A percentile compares a stretch with the other conserved stretches of the same genome.
Evolutionary conservation across 129 eudicot species (phyloP).

Genomic region (Daucus carota): DNA sequence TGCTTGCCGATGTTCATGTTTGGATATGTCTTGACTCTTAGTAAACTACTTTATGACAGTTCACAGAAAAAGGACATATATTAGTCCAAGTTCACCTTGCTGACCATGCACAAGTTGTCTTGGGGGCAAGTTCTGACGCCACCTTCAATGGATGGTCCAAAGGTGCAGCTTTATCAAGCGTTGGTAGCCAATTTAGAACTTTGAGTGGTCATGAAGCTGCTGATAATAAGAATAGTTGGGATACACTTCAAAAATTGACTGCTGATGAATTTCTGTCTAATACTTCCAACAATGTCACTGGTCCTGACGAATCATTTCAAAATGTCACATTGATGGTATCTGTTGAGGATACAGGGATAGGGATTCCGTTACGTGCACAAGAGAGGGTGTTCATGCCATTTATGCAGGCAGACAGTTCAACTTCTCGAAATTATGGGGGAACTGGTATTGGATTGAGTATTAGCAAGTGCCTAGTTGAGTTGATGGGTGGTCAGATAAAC

Average conservation of each 20-base stretch:
- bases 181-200: conserved; percentile 36
- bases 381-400: conserved; percentile 73
- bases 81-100: conserved; percentile 79
- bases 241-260: conserved; percentile 42
- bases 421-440: conserved; percentile 83
- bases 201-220: conserved; percentile 78
- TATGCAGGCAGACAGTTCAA: conserved; percentile 93
- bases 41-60: conserved; percentile 33
- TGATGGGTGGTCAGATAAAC: conserved; percentile 77
- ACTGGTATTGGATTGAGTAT: conserved; percentile 88
- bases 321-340: conserved; percentile 57
- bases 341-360: conserved; percentile 88
- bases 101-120: conserved; percentile 41
- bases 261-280: conserved; percentile 38
- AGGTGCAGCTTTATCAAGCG: conserved; percentile 16
- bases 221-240: conserved; percentile 57
- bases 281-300: conserved; percentile 13
- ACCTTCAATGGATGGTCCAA: conserved; percentile 41
- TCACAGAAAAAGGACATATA: conserved; percentile 76
- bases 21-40: background rate
- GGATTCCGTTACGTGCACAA: conserved; percentile 70
- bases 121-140: conserved; percentile 32
- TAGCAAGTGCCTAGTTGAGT: conserved; percentile 75
- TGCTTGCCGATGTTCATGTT: background rate
- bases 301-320: conserved; percentile 21